Evolutionary conservation across 1,284 basidiomycete species (phyloP).

Genomic region (Papiliotrema flavescens): DNA sequence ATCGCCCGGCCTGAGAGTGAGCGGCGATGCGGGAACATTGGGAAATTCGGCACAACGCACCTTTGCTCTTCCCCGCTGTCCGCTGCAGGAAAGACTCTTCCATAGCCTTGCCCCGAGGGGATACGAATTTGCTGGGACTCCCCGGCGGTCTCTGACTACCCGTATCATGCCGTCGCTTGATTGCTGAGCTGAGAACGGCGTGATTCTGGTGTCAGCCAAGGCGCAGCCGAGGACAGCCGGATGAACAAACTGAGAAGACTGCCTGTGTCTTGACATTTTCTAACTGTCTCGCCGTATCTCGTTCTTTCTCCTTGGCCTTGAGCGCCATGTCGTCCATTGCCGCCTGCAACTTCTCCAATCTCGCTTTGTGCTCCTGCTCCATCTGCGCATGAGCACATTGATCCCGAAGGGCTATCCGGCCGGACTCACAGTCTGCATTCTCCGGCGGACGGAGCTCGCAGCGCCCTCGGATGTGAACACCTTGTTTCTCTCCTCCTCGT

Average conservation of each 20-base stretch:
- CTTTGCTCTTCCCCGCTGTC: slow-evolving; percentile 29
- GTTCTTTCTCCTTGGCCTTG: slow-evolving; percentile 27
- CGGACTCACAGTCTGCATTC: slow-evolving; percentile 23
- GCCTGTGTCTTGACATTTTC: slow-evolving; percentile 43
- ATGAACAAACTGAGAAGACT: slow-evolving; percentile 34
- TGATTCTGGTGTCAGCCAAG: slow-evolving; percentile 17
- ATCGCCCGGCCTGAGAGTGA: slow-evolving; percentile 6
- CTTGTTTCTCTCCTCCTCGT: slow-evolving; percentile 13
- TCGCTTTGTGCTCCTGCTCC: not conserved
- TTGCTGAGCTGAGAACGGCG: slow-evolving; percentile 19
- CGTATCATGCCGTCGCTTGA: slow-evolving; percentile 12
- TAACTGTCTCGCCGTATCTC: slow-evolving; percentile 26
- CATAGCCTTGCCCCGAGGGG: slow-evolving; percentile 14
- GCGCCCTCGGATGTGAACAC: slow-evolving; percentile 11
- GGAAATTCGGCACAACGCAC: slow-evolving; percentile 7
- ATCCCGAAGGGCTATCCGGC: slow-evolving; percentile 12
- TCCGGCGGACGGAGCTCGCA: not conserved
- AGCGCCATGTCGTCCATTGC: slow-evolving; percentile 30
- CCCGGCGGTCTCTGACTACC: slow-evolving; percentile 6
- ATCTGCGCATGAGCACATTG: not conserved
- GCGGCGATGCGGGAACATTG: not conserved
- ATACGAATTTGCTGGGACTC: slow-evolving; percentile 19
- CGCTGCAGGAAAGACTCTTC: slow-evolving; percentile 1
- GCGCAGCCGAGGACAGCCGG: not conserved
- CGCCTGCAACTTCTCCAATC: slow-evolving; percentile 12